phyloP scores from a whole-genome alignment of 345 rosid species.

The Populus deltoides region DNA sequence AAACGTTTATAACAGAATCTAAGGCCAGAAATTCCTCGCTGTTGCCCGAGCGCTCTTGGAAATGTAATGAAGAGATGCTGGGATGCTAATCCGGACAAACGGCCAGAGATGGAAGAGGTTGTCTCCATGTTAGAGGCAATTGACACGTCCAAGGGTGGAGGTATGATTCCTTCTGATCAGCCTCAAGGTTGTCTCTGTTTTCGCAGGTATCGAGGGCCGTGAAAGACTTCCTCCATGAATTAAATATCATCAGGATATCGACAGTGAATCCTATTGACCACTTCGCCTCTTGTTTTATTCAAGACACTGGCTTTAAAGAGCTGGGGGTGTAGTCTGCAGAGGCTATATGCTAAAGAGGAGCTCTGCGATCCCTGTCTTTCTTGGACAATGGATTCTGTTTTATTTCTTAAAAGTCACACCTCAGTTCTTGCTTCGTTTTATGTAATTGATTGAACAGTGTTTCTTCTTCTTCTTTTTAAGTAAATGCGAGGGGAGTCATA shows the following conservation, averaged over 20 bases:
- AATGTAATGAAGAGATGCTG: slow-evolving; percentile 41
- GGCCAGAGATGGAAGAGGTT: slow-evolving; percentile 41
- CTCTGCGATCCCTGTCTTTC: slow-evolving; percentile 15
- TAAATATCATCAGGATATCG: slow-evolving; percentile 5
- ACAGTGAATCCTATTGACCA: slow-evolving; percentile 10
- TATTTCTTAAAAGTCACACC: background rate
- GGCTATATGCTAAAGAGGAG: slow-evolving; percentile 13
- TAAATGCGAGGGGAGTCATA: no score
- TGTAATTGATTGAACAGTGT: background rate
- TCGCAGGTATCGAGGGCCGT: slow-evolving; percentile 33
- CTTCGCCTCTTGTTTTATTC: slow-evolving; percentile 25
- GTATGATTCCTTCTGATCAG: slow-evolving; percentile 31
- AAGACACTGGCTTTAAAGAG: slow-evolving; percentile 16
- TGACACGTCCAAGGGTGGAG: slow-evolving; percentile 36
- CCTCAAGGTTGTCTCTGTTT: slow-evolving; percentile 35
- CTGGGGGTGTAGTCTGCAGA: slow-evolving; percentile 19
- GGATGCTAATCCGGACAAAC: slow-evolving; percentile 37
- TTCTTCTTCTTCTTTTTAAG: no score
- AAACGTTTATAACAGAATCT: slow-evolving; percentile 24
- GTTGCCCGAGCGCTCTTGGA: slow-evolving; percentile 37
- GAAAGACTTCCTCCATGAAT: background rate
- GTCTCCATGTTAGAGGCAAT: slow-evolving; percentile 36
- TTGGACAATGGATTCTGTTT: slow-evolving; percentile 26
- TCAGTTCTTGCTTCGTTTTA: background rate
- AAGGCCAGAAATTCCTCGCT: slow-evolving; percentile 37